phyloP scores from a whole-genome alignment of 257 asterid genomes.

The Perilla frutescens region DNA sequence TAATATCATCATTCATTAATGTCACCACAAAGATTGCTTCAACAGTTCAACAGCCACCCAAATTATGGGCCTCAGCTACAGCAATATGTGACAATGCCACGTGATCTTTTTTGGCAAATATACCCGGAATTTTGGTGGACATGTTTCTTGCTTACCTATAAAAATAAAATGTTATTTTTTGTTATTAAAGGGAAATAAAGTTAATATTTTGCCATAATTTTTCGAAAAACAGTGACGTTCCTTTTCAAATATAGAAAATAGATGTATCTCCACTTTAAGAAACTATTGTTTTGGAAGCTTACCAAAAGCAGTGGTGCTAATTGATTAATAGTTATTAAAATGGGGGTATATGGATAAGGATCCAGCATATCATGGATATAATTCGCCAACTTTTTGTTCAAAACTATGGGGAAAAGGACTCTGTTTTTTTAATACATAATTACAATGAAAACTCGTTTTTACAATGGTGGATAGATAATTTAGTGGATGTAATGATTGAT shows the following conservation, averaged over 20 bases:
- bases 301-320: neutral
- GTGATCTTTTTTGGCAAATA: constrained; percentile 37
- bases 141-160: constrained; percentile 29
- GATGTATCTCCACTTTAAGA: constrained; percentile 5
- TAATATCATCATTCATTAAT: neutral
- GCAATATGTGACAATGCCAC: constrained; percentile 38
- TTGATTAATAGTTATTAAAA: neutral
- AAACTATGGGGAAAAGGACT: no score
- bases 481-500: no score
- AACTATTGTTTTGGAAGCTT: neutral
- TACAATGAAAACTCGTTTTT: no score
- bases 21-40: neutral
- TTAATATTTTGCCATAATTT: neutral
- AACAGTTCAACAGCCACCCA: constrained; percentile 27
- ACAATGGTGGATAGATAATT: no score
- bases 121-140: constrained; percentile 37
- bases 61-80: constrained; percentile 32
- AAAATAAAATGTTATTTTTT: neutral
- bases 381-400: neutral
- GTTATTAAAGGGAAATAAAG: neutral
- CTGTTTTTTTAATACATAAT: no score
- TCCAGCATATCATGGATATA: neutral
- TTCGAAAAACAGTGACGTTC: neutral
- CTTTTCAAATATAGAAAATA: neutral
- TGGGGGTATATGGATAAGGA: constrained; percentile 3